phyloP scores from a whole-genome alignment of 2,329 filamentous ascomycete genomes.

The Talaromyces piceae region DNA sequence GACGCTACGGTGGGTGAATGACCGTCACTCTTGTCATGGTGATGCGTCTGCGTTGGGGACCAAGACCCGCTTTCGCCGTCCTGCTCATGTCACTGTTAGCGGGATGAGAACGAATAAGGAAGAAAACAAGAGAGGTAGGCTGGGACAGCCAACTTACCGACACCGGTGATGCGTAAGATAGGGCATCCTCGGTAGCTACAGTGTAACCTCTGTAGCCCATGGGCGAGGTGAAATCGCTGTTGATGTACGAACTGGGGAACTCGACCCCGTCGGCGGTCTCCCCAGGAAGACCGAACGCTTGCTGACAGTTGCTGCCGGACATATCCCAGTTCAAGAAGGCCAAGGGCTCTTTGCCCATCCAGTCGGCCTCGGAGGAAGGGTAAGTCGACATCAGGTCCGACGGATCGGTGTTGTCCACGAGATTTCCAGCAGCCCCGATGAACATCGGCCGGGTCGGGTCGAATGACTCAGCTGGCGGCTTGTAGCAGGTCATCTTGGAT shows the following conservation, averaged over 20 bases:
- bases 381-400: conserved; percentile 5
- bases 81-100: too few species aligned
- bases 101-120: not conserved
- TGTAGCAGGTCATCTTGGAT: conserved; percentile 3
- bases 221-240: conserved; percentile 2
- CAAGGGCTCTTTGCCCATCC: conserved; percentile 8
- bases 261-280: conserved; percentile 4
- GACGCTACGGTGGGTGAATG: conserved; percentile 4
- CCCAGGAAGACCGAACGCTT: conserved; percentile 5
- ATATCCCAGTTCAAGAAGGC: conserved; percentile 9
- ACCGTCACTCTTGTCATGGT: conserved; percentile 7
- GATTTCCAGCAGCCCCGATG: conserved; percentile 2
- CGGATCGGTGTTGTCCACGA: conserved; percentile 4
- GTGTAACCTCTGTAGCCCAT: conserved; percentile 10
- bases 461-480: conserved; percentile 6
- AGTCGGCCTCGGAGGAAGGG: conserved; percentile 7
- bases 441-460: conserved; percentile 8
- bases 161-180: conserved; percentile 9
- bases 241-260: conserved; percentile 4
- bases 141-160: conserved; percentile 3
- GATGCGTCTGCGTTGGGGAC: conserved; percentile 6
- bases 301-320: not conserved
- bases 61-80: conserved; percentile 10
- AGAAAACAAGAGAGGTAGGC: not conserved
- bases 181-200: conserved; percentile 8